phyloP scores from a whole-genome alignment of 2,329 filamentous ascomycete genomes.

The Daldinia sp. region DNA sequence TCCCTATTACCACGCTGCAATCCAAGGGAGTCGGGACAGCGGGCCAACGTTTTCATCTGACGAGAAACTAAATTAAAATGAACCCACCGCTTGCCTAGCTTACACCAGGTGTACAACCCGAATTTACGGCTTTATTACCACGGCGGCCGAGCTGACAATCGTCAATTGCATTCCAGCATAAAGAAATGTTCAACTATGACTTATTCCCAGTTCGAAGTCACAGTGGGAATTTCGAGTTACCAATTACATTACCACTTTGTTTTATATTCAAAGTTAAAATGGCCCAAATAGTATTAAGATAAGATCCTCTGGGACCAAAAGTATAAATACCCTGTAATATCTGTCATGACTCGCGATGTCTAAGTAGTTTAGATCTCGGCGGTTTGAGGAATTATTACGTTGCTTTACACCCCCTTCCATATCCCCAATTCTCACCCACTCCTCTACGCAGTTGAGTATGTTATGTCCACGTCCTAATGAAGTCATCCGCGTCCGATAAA shows the following conservation, averaged over 20 bases:
- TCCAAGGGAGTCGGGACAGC: conserved; percentile 31
- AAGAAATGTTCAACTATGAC: neutral
- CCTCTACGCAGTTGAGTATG: neutral
- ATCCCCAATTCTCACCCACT: conserved; percentile 3
- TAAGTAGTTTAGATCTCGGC: neutral
- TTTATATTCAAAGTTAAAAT: neutral
- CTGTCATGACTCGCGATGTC: conserved; percentile 18
- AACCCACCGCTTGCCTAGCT: conserved; percentile 8
- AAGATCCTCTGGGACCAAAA: neutral
- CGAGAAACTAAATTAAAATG: conserved; percentile 18
- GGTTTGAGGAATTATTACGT: conserved; percentile 22
- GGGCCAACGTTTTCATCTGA: conserved; percentile 32
- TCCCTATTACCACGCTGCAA: conserved; percentile 22
- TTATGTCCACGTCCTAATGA: conserved; percentile 7
- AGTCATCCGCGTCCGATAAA: conserved; percentile 16
- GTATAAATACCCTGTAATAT: neutral
- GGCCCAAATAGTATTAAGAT: neutral
- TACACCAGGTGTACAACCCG: conserved; percentile 10
- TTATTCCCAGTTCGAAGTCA: neutral
- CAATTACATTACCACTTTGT: too few species aligned
- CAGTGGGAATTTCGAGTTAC: neutral
- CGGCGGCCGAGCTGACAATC: neutral
- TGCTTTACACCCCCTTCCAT: conserved; percentile 1
- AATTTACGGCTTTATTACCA: conserved; percentile 10
- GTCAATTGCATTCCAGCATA: conserved; percentile 1